Base-by-base conservation (phyloP, 306 rosid genomes). In the Rosa persica region DNA sequence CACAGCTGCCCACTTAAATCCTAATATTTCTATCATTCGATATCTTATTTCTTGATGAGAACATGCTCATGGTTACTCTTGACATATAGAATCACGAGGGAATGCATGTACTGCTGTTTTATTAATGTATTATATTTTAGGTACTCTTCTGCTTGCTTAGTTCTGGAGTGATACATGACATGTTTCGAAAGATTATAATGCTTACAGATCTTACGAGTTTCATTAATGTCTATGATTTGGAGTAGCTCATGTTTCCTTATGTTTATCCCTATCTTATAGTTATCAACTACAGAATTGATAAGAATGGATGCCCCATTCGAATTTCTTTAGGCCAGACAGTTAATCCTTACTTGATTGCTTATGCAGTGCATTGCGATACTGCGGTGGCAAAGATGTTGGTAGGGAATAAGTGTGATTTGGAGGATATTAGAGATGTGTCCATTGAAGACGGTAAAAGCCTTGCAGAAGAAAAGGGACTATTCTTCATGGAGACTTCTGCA, bases 401-500 rank as follows among this genome's bases (percentile, higher is more conserved):
- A 30, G 98, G 98, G 67, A 94, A 94, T 43, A 94, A 94, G 80
- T 89, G 98, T 75, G 98, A 94, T 73, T 81, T 94, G 90, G 97
- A 94, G 84, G 87, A 90, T 78, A 82, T 94, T 38, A 92, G 98
- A 84, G 98, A 82, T 67, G 97, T 94, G 75, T 87, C 89, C 25
- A 42, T 82, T 57, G 97, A 92, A 78, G 98, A 92, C 4, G 97
- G 94, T 46, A 94, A 89, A 83, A 83, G 73, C 76, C 72, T 94
- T 55, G 98, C 98, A 17, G 98, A 94, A 84, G 94, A 82, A 72
- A 88, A 94, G 78, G 96, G 94, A 1, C 76, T 94, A 67, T 94
- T 94, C 93, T 94, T 94, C 70, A 92, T 92, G 93, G 98, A 94
- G 83, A 94, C 98, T 62, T 94, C 98, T 61, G 98, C 98, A 48